Base-by-base conservation (phyloP, 495 filamentous ascomycete species). In the Penicillium silybi region DNA sequence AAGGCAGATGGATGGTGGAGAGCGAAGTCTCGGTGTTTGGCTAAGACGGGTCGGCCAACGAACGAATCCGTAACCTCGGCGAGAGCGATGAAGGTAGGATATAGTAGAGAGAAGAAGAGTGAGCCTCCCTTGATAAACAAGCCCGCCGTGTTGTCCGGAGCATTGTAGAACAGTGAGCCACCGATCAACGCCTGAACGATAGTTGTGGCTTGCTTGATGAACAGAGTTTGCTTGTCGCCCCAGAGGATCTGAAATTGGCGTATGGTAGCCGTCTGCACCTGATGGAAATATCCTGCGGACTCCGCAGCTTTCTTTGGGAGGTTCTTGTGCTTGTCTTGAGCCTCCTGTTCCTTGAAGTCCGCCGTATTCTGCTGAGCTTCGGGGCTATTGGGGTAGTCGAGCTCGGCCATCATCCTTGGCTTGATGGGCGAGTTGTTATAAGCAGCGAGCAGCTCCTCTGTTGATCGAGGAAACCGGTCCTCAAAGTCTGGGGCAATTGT, bases 1-100 rank as follows among this genome's bases (percentile, higher is more conserved):
- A 82, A 84, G n/a, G 87, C 86, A 5, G 82, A 75, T 10, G 86
- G 87, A 15, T 85, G 78, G 63, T 85, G 86, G 55, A 89, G 81
- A 19, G 82, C 82, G 63, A 88, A 89, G 17, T 73, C 71, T 57
- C 84, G 83, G 66, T 92, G 88, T 52, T 89, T 88, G 48, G 84
- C 75, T 13, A 90, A 65, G 32, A 92, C 82, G 1, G 83, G 85
- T 17, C 85, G 78, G 0, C 80, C 78, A 13, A 74, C 68, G 59
- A 89, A 88, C 0, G 85, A 83, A 34, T 82, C 74, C 22, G 80
- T 85, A 19, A 89, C 73, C 58, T 90, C 87, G 2, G 83, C 73
- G 35, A 90, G 70, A n/a, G 86, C 81, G 8, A 87, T 68, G 41
- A 90, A 74, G 37, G 78, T 78, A 56, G 85, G 85, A 66, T 88